phyloP scores from a whole-genome alignment of 2,329 filamentous ascomycete genomes.

The Ceratocystis papillata region DNA sequence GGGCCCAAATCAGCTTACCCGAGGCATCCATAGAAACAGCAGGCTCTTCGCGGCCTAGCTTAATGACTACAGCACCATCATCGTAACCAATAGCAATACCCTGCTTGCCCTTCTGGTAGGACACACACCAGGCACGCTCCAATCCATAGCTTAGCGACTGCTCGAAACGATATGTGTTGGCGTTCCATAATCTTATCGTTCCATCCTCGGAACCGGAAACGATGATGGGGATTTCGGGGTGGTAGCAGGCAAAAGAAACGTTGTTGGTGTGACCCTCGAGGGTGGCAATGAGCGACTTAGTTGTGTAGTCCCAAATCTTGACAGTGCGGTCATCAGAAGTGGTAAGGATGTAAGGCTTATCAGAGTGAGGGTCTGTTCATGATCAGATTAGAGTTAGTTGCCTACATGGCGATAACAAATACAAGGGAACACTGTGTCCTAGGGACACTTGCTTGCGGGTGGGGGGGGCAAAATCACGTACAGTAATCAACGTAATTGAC shows the following conservation, averaged over 20 bases:
- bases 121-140: slow-evolving; percentile 94
- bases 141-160: slow-evolving; percentile 93
- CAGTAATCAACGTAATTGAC: slow-evolving; percentile 94
- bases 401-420: not conserved
- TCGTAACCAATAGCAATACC: slow-evolving; percentile 94
- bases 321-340: slow-evolving; percentile 94
- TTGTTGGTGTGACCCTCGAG: slow-evolving; percentile 96
- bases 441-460: not conserved
- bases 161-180: slow-evolving; percentile 91
- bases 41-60: slow-evolving; percentile 93
- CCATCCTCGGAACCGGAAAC: slow-evolving; percentile 97
- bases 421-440: not conserved
- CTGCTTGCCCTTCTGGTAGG: slow-evolving; percentile 88
- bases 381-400: not conserved
- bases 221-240: slow-evolving; percentile 92
- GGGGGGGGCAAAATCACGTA: slow-evolving; percentile 4
- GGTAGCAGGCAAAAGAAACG: slow-evolving; percentile 95
- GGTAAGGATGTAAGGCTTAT: slow-evolving; percentile 81
- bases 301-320: slow-evolving; percentile 99
- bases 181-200: slow-evolving; percentile 96
- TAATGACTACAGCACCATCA: slow-evolving; percentile 93
- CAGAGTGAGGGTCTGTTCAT: slow-evolving; percentile 47
- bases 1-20: slow-evolving; percentile 92
- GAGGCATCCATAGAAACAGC: slow-evolving; percentile 95
- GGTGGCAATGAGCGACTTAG: slow-evolving; percentile 91